These are phyloP conservation scores for Pseudocercospora musae DNA, from an alignment of 2,329 filamentous ascomycete species.

Conservation along the genomic window DNA sequence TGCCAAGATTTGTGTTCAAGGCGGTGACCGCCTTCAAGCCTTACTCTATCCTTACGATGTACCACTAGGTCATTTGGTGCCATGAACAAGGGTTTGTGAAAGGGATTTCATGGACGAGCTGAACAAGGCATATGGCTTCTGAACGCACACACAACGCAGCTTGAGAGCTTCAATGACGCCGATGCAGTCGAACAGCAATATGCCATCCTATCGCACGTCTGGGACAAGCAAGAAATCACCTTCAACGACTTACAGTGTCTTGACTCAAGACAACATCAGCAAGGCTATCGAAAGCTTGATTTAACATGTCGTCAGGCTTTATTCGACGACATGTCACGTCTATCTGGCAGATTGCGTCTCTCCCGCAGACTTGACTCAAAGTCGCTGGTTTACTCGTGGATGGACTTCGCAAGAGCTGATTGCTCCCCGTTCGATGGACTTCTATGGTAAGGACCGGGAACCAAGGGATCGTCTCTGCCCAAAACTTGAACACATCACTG, in stretches of 20 bases:
- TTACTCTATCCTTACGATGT: no score
- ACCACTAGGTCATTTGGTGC: no score
- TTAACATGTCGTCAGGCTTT: neutral
- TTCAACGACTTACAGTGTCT: neutral
- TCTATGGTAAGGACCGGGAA: conserved; percentile 7
- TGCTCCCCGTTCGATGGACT: conserved; percentile 5
- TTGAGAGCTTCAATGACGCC: neutral
- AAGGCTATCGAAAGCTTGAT: neutral
- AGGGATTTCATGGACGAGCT: no score
- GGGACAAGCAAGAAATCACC: neutral
- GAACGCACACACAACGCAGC: neutral
- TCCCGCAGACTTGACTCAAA: neutral
- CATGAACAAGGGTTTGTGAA: no score
- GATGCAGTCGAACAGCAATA: neutral
- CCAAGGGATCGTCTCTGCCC: conserved; percentile 8
- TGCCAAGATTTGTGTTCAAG: no score
- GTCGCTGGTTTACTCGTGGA: conserved; percentile 11
- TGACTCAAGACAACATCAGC: neutral
- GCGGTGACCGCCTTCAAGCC: no score
- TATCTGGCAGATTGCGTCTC: conserved; percentile 20
- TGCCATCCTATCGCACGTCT: neutral
- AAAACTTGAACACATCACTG: conserved; percentile 27
- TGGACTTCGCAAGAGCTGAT: conserved; percentile 25
- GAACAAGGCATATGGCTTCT: neutral
- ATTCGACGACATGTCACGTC: conserved; percentile 34